These are phyloP conservation scores for Backusella macrospora DNA, from an alignment of 192 early-diverging fungal genomes.

Conservation along the genomic window DNA sequence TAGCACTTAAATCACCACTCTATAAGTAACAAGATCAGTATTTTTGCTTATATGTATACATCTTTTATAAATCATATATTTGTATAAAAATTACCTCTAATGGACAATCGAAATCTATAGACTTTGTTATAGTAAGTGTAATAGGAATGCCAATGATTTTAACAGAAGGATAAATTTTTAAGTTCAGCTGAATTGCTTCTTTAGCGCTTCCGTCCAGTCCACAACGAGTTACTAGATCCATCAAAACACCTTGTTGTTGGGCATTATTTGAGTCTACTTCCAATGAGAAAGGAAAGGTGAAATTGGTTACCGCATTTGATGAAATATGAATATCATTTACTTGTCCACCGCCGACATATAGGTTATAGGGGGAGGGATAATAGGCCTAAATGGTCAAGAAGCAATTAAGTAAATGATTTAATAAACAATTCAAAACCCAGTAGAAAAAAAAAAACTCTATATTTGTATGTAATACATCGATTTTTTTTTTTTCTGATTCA, in stretches of 20 bases:
- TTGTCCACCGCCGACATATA: constrained; percentile 52
- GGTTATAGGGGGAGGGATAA: constrained; percentile 46
- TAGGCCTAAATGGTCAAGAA: constrained; percentile 44
- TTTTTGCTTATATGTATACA: not conserved
- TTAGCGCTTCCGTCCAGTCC: constrained; percentile 35
- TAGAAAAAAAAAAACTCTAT: not conserved
- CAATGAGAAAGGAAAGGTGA: constrained; percentile 50
- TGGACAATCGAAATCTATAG: constrained; percentile 44
- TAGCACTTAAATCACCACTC: constrained; percentile 2
- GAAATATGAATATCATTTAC: constrained; percentile 47
- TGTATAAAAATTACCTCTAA: constrained; percentile 25
- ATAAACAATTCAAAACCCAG: constrained; percentile 15
- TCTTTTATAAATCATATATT: not conserved
- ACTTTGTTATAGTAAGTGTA: constrained; percentile 44
- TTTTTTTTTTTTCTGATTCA: no score
- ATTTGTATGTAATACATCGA: no score
- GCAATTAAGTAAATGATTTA: not conserved
- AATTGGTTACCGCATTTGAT: constrained; percentile 36
- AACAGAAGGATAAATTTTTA: constrained; percentile 49
- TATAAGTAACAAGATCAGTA: not conserved
- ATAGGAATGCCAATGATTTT: constrained; percentile 50
- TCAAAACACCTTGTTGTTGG: constrained; percentile 40
- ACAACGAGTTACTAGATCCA: constrained; percentile 48
- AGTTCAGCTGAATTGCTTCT: constrained; percentile 44
- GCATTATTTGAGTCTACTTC: constrained; percentile 34